Conservation (phyloP, 2,329 filamentous ascomycete species). For the Epichloe coenophiala region DNA sequence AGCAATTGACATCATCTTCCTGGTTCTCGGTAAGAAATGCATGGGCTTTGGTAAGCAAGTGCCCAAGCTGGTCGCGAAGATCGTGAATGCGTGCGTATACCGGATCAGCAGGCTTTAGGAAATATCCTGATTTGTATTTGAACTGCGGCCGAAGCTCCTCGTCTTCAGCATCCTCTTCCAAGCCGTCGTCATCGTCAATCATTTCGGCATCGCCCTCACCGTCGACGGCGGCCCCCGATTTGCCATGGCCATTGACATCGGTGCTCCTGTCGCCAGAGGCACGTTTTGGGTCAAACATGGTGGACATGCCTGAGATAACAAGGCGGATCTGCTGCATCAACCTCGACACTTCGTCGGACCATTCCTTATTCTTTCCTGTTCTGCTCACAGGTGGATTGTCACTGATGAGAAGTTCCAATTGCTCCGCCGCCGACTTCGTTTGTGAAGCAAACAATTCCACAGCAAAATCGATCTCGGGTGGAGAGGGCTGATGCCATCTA, state of each 20-base stretch:
- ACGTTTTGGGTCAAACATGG: constrained; percentile 71
- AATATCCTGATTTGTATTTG: constrained; percentile 77
- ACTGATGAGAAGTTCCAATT: constrained; percentile 67
- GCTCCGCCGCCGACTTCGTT: constrained; percentile 59
- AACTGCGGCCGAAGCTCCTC: constrained; percentile 78
- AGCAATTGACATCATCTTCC: constrained; percentile 91
- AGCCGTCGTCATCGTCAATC: constrained; percentile 32
- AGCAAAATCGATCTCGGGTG: constrained; percentile 75
- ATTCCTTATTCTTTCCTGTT: constrained; percentile 93
- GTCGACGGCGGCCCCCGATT: constrained; percentile 26
- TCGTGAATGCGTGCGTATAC: constrained; percentile 67
- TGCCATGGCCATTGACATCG: constrained; percentile 21
- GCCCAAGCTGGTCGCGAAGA: constrained; percentile 67
- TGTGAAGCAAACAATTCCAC: constrained; percentile 81
- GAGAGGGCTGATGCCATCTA: constrained; percentile 77
- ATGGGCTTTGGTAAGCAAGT: constrained; percentile 72
- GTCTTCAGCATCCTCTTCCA: constrained; percentile 57
- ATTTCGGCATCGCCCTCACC: constrained; percentile 40
- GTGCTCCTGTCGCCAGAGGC: constrained; percentile 43
- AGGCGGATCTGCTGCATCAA: constrained; percentile 79
- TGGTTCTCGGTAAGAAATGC: constrained; percentile 69
- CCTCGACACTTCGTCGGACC: constrained; percentile 91
- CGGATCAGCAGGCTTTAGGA: constrained; percentile 40
- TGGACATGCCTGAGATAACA: constrained; percentile 80
- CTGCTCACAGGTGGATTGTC: constrained; percentile 71